Evolutionary conservation across 345 rosid species (phyloP).

Genomic region (Combretum micranthum): DNA sequence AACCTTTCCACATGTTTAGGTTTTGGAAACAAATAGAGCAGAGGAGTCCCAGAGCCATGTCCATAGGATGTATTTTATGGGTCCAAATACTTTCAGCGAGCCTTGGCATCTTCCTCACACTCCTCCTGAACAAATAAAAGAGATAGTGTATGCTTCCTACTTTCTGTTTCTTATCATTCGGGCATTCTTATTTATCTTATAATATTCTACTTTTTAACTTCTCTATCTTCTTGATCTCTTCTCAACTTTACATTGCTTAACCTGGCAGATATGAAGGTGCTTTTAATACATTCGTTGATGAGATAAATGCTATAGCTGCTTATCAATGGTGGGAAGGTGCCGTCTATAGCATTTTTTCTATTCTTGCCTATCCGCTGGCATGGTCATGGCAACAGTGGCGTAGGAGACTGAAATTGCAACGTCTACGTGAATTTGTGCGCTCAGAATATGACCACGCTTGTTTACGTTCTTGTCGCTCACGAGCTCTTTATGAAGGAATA

Average conservation of each 20-base stretch:
- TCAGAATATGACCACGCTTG: constrained; percentile 99
- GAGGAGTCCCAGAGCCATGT: constrained; percentile 95
- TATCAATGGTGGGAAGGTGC: constrained; percentile 99
- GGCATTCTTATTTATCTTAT: not conserved
- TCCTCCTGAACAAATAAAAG: constrained; percentile 93
- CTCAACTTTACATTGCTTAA: constrained; percentile 15
- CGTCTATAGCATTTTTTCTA: constrained; percentile 66
- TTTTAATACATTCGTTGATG: constrained; percentile 90
- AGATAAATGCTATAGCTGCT: constrained; percentile 87
- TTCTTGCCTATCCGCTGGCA: constrained; percentile 79
- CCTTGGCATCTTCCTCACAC: constrained; percentile 97
- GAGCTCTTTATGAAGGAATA: constrained; percentile 98
- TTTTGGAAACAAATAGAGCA: constrained; percentile 94
- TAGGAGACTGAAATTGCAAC: constrained; percentile 73
- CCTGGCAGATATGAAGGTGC: constrained; percentile 83
- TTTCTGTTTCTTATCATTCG: constrained; percentile 9
- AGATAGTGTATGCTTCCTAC: constrained; percentile 74
- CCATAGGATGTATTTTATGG: constrained; percentile 98
- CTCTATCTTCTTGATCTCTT: not conserved
- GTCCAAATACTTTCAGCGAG: constrained; percentile 88
- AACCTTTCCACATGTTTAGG: constrained; percentile 36
- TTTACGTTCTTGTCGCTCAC: constrained; percentile 95
- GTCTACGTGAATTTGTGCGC: constrained; percentile 90
- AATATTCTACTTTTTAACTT: not conserved
- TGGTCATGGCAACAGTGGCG: constrained; percentile 99